A percentile compares a stretch with the other conserved stretches of the same genome.
phyloP scores from a whole-genome alignment of 441 rosid genomes.

The Breynia disticha region DNA sequence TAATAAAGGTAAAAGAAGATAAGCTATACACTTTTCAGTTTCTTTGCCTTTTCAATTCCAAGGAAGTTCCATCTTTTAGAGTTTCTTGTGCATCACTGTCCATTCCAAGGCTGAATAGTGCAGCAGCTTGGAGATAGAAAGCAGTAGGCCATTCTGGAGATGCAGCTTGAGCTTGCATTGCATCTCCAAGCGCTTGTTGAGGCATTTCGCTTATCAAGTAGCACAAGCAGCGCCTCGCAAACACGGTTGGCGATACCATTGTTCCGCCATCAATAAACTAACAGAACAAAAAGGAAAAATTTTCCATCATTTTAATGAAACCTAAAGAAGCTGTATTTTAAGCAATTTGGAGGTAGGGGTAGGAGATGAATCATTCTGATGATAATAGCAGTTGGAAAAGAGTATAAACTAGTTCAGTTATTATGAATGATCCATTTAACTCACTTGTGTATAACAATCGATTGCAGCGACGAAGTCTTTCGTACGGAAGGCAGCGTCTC shows the following conservation, averaged over 20 bases:
- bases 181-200: slow-evolving; percentile 93
- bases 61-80: slow-evolving; percentile 74
- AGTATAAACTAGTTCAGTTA: neutral
- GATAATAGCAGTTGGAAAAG: neutral
- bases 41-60: slow-evolving; percentile 62
- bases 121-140: slow-evolving; percentile 88
- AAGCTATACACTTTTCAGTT: slow-evolving; percentile 51
- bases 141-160: slow-evolving; percentile 90
- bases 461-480: slow-evolving; percentile 63
- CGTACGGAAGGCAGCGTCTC: slow-evolving; percentile 75
- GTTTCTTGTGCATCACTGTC: slow-evolving; percentile 81
- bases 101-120: slow-evolving; percentile 90
- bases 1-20: slow-evolving; percentile 16
- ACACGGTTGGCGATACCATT: slow-evolving; percentile 84
- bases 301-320: neutral
- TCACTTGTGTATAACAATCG: slow-evolving; percentile 71
- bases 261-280: slow-evolving; percentile 92
- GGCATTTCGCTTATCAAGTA: slow-evolving; percentile 73
- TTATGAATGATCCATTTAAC: slow-evolving; percentile 7
- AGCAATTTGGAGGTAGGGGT: no score
- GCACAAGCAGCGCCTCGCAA: slow-evolving; percentile 81
- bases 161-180: slow-evolving; percentile 88
- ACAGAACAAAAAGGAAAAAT: neutral
- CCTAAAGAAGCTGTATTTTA: no score
- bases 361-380: no score